Base-by-base conservation (phyloP, 805 yeast species). In the Starmerella bombicola region DNA sequence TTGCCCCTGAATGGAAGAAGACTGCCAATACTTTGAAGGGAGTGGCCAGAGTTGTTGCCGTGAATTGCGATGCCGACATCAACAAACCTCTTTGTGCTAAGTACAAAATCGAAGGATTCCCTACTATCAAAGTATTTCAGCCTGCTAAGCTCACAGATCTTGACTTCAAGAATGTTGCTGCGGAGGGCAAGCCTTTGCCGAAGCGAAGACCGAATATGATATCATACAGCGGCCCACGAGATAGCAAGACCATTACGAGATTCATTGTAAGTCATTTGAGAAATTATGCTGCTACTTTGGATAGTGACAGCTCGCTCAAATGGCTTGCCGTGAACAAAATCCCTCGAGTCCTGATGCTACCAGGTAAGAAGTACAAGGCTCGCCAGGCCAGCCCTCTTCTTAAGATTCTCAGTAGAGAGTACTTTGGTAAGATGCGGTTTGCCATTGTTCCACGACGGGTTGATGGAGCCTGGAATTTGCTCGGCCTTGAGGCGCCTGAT, bases 91-190 rank as follows among this genome's bases (percentile, higher is more conserved):
- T 91, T 5, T 91, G 98, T 62, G 64, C 76, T 16, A 61, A 69
- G 40, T 70, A 80, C 58, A 66, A 70, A 38, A 64, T 91, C 24
- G 65, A 73, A 50, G 93, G 94, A 0, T 86, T 70, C 58, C 98
- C 98, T 8, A 81, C 95, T 0, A 57, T 91, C 30, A 64, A 79
- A 64, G 79, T 79, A 3, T 86, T 80, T 62, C 70, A 88, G 53
- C 94, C 96, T 1, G 85, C 91, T 17, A 82, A 81, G 54, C 63
- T 63, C 22, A 48, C 49, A n/a, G 52, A 49, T 31, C 30, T 37
- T 13, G 57, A 54, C 34, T 45, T 51, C 40, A 47, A 47, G 34
- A 32, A 21, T 16, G 50, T 46, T 18, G 49, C 57, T 37, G 56
- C 54, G 15, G 55, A 46, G 24, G 54, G 54, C 32, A 30, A 49